Evolutionary conservation across 2,329 filamentous ascomycete genomes (phyloP).

Genomic region (Zymoseptoria passerinii): DNA sequence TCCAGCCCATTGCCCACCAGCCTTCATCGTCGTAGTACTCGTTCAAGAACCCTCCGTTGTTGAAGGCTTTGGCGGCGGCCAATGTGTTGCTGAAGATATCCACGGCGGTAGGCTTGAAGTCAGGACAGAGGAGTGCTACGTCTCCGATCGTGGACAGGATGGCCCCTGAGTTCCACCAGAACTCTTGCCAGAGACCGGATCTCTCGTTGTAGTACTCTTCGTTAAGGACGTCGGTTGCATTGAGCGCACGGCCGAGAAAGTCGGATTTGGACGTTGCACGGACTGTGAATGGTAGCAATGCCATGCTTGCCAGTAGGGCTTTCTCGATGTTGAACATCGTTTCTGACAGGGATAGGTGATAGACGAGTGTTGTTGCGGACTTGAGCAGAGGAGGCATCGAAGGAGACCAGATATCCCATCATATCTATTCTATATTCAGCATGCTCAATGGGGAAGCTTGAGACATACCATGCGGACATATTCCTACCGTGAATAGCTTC

Average conservation of each 20-base stretch:
- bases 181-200: slow-evolving; percentile 27
- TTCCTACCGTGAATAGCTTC: not conserved
- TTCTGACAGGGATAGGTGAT: not conserved
- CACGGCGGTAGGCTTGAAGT: slow-evolving; percentile 28
- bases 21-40: slow-evolving; percentile 46
- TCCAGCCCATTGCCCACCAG: slow-evolving; percentile 47
- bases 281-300: not conserved
- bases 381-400: not conserved
- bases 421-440: not conserved
- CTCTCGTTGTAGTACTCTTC: slow-evolving; percentile 8
- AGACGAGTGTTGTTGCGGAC: not conserved
- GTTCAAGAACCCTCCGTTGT: slow-evolving; percentile 31
- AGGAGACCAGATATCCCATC: not conserved
- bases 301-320: not conserved
- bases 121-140: slow-evolving; percentile 34
- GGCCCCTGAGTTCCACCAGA: slow-evolving; percentile 72
- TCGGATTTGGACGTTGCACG: slow-evolving; percentile 4
- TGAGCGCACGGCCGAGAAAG: slow-evolving; percentile 4
- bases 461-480: not conserved
- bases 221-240: slow-evolving; percentile 10
- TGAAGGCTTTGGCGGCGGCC: slow-evolving; percentile 8
- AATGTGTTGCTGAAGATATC: slow-evolving; percentile 41
- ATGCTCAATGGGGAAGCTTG: not conserved
- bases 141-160: slow-evolving; percentile 55
- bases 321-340: not conserved